phyloP scores from a whole-genome alignment of 768 basidiomycete species.

The Trametes coccinea region DNA sequence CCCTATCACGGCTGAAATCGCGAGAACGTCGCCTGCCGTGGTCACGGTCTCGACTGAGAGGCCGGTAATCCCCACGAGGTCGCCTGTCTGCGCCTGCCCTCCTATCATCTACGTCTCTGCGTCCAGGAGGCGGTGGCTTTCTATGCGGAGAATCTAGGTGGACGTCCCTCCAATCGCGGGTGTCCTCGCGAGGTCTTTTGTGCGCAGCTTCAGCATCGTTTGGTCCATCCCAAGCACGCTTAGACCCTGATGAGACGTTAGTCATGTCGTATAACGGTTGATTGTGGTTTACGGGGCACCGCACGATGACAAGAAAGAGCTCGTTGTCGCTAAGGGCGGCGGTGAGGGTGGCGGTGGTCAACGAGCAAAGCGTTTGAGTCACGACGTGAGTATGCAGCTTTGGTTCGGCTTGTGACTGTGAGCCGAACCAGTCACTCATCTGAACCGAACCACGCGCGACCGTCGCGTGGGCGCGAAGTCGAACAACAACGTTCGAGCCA shows the following conservation, averaged over 20 bases:
- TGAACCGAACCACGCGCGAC: slow-evolving; percentile 1
- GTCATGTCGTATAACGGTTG: slow-evolving; percentile 51
- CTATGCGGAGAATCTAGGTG: slow-evolving; percentile 46
- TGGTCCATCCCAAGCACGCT: slow-evolving; percentile 72
- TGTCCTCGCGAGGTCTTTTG: slow-evolving; percentile 60
- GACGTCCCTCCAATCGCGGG: slow-evolving; percentile 71
- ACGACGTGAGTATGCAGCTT: not conserved
- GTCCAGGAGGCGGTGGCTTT: slow-evolving; percentile 28
- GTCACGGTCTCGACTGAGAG: slow-evolving; percentile 40
- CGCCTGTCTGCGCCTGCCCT: slow-evolving; percentile 35
- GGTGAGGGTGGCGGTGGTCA: slow-evolving; percentile 16
- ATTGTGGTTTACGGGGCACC: slow-evolving; percentile 75
- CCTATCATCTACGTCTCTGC: slow-evolving; percentile 37
- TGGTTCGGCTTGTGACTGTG: not conserved
- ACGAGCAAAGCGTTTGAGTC: slow-evolving; percentile 2
- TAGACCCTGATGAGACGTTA: slow-evolving; percentile 82
- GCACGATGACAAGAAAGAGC: slow-evolving; percentile 62
- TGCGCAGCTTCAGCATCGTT: slow-evolving; percentile 39
- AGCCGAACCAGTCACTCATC: slow-evolving; percentile 2
- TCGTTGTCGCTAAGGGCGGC: slow-evolving; percentile 17
- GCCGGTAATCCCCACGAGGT: slow-evolving; percentile 30
- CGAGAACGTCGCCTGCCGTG: slow-evolving; percentile 29
- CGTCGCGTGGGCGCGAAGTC: slow-evolving; percentile 18
- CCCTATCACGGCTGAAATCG: slow-evolving; percentile 29
- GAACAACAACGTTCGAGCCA: slow-evolving; percentile 22